Percentiles rank a stretch among this genome's conserved stretches.
phyloP scores from a whole-genome alignment of 2,329 filamentous ascomycete genomes.

The Aspergillus sp. region DNA sequence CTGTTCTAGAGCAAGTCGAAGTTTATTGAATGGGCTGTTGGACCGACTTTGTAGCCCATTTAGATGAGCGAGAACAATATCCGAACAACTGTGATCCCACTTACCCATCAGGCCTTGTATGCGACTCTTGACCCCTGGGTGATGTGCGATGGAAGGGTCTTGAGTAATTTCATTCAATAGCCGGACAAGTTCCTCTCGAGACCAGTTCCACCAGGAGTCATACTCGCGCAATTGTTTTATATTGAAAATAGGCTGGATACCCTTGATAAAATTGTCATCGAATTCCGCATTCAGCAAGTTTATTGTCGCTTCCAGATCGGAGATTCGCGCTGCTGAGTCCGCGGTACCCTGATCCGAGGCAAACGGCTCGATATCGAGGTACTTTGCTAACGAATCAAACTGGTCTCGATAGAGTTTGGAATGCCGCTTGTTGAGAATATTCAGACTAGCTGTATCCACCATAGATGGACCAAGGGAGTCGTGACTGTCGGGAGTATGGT shows the following conservation, averaged over 20 bases:
- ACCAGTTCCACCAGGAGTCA: constrained; percentile 42
- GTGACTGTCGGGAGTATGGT: background rate
- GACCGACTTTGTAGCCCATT: background rate
- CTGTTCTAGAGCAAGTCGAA: constrained; percentile 2
- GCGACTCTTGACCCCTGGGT: background rate
- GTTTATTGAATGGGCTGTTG: background rate
- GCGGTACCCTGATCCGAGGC: background rate
- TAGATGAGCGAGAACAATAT: constrained; percentile 9
- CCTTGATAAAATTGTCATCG: constrained; percentile 29
- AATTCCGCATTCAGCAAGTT: constrained; percentile 29
- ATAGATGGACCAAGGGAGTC: background rate
- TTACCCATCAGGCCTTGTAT: constrained; percentile 15
- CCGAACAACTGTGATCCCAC: constrained; percentile 17
- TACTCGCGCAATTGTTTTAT: constrained; percentile 28
- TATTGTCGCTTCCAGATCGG: constrained; percentile 19
- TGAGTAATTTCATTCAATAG: constrained; percentile 7
- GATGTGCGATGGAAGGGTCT: background rate
- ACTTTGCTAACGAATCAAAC: constrained; percentile 6
- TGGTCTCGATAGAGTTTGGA: constrained; percentile 10
- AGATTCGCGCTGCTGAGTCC: background rate
- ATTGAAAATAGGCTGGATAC: constrained; percentile 32
- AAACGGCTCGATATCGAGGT: constrained; percentile 2
- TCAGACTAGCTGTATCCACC: constrained; percentile 1
- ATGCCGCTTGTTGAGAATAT: constrained; percentile 6
- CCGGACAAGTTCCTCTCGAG: constrained; percentile 23